Base-by-base conservation (phyloP, 371 early-diverging fungal genomes). In the Circinella umbellata region DNA sequence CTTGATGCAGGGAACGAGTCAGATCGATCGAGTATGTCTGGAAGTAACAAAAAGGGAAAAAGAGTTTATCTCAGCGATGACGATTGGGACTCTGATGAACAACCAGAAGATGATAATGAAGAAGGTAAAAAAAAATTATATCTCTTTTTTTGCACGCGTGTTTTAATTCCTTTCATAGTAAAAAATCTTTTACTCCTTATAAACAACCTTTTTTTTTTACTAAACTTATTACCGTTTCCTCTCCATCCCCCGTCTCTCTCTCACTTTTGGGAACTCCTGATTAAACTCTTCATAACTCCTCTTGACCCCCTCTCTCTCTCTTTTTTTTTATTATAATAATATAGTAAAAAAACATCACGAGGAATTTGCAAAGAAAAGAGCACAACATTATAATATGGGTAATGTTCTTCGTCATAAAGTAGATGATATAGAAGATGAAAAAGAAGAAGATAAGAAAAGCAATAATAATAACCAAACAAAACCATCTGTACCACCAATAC, bases 361-460 rank as follows among this genome's bases (percentile, higher is more conserved):
- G 67, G 88, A 89, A 74, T 95, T 95, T 77, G 89, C 89, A 62
- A 80, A 81, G 66, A 76, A 91, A 67, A 83, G 96, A 48, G 85
- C 93, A 4, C 80, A 92, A 73, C 96, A 95, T 76, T 95, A 95
- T 81, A 91, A 94, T 73, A 94, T 94, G 93, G 87, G 86, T 62
- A 85, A 87, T 6, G 91, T 88, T 3, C 73, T 94, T 27, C 73
- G 75, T 38, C 86, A 88, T 15, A 61, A 75, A 6, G 78, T 81
- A 14, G 85, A 85, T 35, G 84, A 81, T 9, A 79, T 82, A 0
- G 87, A 86, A 10, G 73, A 70, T 42, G 71, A 76, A 6, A 73
- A 74, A 9, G 69, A 75, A n/a, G 73, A 71, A 27, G 65, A 68
- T 57, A 61, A 65, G 27, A 59, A 42, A 5, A 54, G 63, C 18